Base-by-base conservation (phyloP, 148 eudicot genomes). In the Mesembryanthemum crystallinum region DNA sequence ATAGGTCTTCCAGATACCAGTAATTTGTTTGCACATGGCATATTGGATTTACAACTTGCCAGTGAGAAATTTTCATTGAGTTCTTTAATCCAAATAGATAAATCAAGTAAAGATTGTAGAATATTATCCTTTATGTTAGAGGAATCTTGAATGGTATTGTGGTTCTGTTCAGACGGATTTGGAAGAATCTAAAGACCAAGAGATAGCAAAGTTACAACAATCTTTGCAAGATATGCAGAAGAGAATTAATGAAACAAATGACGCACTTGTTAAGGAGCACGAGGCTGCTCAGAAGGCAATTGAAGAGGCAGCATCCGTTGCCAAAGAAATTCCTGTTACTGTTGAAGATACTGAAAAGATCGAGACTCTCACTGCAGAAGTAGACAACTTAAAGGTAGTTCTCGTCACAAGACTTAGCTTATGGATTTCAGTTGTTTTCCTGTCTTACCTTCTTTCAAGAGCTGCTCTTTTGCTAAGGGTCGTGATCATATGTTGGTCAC, bases 151-250 rank as follows among this genome's bases (percentile, higher is more conserved):
- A 60, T 73, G 32, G 25, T 62, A 14, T 14, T 39, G 47, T 75
- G 79, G 47, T 39, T 65, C 10, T 83, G 52, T 71, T n/a, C 83
- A 95, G 98, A 82, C 84, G 78, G 98, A 95, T 69, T 77, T 89
- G 83, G 97, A 92, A 83, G 92, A 90, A 77, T 84, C 90, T 73
- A 95, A 92, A 73, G 92, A 82, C 61, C 88, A 87, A 69, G 97
- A 92, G 82, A 86, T 91, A 63, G 58, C 85, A 69, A 89, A 86
- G 75, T 80, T 89, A 75, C 94, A 89, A 84, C 85, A 83, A 47
- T 86, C 91, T 51, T 81, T 95, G 80, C 88, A 91, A 81, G 87
- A 79, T 55, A 77, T 88, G 92, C 88, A 88, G 80, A 74, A 62
- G 52, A 87, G 79, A 87, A 66, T 87, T 71, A 88, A 88, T 76